These are phyloP conservation scores for Beverwykella pulmonaria DNA, from an alignment of 495 filamentous ascomycete genomes.

Conservation along the genomic window DNA sequence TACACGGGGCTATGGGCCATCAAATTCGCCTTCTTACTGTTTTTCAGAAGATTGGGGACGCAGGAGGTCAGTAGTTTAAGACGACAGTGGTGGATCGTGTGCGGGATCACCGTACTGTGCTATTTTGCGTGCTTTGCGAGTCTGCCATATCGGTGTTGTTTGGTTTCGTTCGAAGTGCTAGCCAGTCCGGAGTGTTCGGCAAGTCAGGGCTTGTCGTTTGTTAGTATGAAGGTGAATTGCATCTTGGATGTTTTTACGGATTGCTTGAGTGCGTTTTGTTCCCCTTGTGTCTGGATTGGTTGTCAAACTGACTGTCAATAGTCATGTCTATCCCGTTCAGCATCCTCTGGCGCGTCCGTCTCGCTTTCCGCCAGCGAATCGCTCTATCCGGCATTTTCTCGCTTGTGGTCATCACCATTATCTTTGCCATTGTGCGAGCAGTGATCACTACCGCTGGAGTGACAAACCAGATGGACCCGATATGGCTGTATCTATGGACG, in stretches of 20 bases:
- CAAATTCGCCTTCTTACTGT: conserved; percentile 43
- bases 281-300: too few relatives aligned
- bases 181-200: conserved; percentile 14
- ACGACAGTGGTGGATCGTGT: not conserved
- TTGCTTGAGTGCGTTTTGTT: conserved; percentile 33
- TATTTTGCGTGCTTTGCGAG: not conserved
- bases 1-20: conserved; percentile 37
- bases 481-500: conserved; percentile 11
- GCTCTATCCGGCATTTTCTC: conserved; percentile 44
- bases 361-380: conserved; percentile 30
- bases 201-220: not conserved
- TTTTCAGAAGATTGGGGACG: conserved; percentile 41
- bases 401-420: conserved; percentile 40
- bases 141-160: not conserved
- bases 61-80: conserved; percentile 12
- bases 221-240: conserved; percentile 34
- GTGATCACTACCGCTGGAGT: not conserved
- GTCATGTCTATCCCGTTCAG: conserved; percentile 36
- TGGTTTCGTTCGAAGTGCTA: not conserved
- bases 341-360: conserved; percentile 42
- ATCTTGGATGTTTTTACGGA: conserved; percentile 43
- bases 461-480: not conserved
- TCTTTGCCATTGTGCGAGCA: conserved; percentile 35
- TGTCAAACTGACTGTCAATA: not conserved
- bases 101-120: not conserved